phyloP scores from a whole-genome alignment of 768 basidiomycete genomes.

The Amanita polypyramis region DNA sequence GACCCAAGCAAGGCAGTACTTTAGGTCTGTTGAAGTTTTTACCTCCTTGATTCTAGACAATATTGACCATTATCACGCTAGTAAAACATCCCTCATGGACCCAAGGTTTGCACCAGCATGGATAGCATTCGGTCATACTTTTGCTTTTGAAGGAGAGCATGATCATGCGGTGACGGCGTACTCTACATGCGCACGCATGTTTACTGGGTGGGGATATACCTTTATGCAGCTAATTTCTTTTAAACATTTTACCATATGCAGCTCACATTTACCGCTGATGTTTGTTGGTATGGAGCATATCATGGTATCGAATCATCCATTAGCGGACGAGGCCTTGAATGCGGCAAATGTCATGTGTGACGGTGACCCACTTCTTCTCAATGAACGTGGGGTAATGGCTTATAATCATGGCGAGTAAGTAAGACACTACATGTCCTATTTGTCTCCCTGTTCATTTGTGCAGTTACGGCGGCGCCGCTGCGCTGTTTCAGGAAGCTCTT shows the following conservation, averaged over 20 bases:
- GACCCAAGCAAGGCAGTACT: constrained; percentile 87
- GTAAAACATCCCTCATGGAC: constrained; percentile 96
- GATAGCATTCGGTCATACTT: constrained; percentile 97
- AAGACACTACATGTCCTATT: not conserved
- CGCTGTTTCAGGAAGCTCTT: constrained; percentile 65
- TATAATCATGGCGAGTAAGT: constrained; percentile 78
- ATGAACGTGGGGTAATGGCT: constrained; percentile 90
- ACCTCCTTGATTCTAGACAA: not conserved
- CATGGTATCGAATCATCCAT: constrained; percentile 65
- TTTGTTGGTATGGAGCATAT: constrained; percentile 99
- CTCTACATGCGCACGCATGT: constrained; percentile 91
- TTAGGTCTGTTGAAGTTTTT: constrained; percentile 47
- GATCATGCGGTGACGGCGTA: constrained; percentile 98
- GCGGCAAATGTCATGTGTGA: constrained; percentile 77
- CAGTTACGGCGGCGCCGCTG: constrained; percentile 66
- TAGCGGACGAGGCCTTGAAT: constrained; percentile 83
- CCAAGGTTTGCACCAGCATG: constrained; percentile 94
- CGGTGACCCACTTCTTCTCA: constrained; percentile 80
- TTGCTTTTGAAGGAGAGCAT: constrained; percentile 95
- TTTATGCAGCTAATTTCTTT: not conserved
- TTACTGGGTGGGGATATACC: constrained; percentile 61
- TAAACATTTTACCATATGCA: constrained; percentile 18
- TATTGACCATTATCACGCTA: constrained; percentile 20
- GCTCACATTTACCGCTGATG: constrained; percentile 90
- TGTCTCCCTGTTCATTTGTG: not conserved